Conservation (phyloP, 2,329 filamentous ascomycete genomes). For the Cordyceps tenuipes region DNA sequence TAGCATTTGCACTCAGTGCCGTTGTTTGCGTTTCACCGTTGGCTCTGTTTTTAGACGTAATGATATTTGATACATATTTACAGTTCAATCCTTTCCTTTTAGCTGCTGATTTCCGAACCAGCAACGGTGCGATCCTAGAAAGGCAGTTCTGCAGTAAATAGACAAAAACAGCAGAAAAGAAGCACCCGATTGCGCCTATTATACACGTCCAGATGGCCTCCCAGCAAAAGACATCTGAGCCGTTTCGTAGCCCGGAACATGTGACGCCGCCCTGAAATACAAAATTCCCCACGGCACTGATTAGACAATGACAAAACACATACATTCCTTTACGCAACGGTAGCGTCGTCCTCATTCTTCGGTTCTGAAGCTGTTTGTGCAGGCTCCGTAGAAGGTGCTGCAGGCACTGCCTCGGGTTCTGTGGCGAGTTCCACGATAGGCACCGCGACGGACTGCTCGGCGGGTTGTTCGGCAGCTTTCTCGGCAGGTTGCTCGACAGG, state of each 20-base stretch:
- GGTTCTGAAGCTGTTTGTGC: background rate
- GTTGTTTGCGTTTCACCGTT: background rate
- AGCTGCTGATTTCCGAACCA: background rate
- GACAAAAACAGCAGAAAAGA: background rate
- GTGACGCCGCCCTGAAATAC: background rate
- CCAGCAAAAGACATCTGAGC: background rate
- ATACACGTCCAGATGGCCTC: background rate
- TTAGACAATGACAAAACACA: background rate
- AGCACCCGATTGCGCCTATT: conserved; percentile 6
- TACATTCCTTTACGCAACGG: background rate
- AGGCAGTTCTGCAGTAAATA: background rate
- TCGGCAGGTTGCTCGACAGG: background rate
- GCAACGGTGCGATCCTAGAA: background rate
- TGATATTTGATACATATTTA: background rate
- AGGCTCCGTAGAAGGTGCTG: background rate
- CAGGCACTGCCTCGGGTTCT: no score
- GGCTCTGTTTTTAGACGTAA: background rate
- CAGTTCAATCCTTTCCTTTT: background rate
- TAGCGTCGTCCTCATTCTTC: background rate
- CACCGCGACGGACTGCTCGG: background rate
- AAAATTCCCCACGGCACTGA: background rate
- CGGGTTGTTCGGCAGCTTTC: background rate
- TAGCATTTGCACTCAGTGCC: background rate
- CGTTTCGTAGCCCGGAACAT: no score
- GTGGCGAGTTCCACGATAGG: background rate